Evolutionary conservation across 2,329 filamentous ascomycete genomes (phyloP).

Genomic region (Lasiodiplodia sp.): DNA sequence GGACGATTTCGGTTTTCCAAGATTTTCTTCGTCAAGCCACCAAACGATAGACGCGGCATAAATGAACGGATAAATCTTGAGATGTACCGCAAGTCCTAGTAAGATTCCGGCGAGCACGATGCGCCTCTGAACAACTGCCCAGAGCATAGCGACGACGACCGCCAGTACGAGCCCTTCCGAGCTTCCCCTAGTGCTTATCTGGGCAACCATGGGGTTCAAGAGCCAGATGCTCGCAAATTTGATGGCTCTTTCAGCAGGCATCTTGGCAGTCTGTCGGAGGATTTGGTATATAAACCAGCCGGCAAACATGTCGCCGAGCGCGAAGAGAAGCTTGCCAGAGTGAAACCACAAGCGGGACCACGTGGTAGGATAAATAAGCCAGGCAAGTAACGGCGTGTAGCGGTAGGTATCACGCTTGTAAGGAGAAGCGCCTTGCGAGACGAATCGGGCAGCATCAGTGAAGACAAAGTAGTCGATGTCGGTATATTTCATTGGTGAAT

Average conservation of each 20-base stretch:
- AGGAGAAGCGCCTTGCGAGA: conserved; percentile 72
- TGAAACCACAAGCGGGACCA: conserved; percentile 68
- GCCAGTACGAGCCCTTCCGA: conserved; percentile 90
- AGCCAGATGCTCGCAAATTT: conserved; percentile 89
- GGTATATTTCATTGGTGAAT: conserved; percentile 94
- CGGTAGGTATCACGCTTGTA: conserved; percentile 94
- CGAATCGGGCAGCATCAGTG: conserved; percentile 87
- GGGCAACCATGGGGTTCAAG: conserved; percentile 96
- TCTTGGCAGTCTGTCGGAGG: conserved; percentile 50
- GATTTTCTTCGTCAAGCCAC: conserved; percentile 72
- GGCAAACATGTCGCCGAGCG: conserved; percentile 80
- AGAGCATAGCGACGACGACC: conserved; percentile 81
- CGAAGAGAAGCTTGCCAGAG: conserved; percentile 88
- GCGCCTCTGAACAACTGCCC: conserved; percentile 74
- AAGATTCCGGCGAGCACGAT: conserved; percentile 73
- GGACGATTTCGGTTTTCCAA: neutral
- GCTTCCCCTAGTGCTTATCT: conserved; percentile 93
- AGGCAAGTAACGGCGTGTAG: conserved; percentile 93
- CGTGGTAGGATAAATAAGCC: conserved; percentile 84
- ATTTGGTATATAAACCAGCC: conserved; percentile 76
- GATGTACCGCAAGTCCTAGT: conserved; percentile 86
- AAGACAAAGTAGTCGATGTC: conserved; percentile 99
- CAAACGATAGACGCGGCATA: conserved; percentile 83
- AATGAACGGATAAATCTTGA: conserved; percentile 99
- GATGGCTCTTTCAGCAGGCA: conserved; percentile 61